phyloP scores from a whole-genome alignment of 371 early-diverging fungal genomes.

The Lichtheimia ramosa region DNA sequence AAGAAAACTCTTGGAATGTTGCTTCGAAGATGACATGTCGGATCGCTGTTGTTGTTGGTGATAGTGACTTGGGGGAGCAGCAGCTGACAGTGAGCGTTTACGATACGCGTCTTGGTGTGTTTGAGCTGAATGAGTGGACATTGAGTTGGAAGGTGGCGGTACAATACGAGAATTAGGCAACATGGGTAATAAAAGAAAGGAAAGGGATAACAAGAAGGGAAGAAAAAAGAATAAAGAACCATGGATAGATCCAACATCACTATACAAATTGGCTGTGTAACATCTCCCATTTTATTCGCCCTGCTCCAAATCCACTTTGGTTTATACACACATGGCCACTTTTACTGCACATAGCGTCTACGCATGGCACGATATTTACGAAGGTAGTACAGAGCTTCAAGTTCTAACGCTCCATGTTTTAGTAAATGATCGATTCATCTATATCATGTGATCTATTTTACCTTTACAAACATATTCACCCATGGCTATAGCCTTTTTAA shows the following conservation, averaged over 20 bases:
- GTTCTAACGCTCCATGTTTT: conserved; percentile 37
- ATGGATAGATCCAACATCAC: not conserved
- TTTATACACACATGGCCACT: conserved; percentile 5
- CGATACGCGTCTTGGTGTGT: not conserved
- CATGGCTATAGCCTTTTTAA: conserved; percentile 60
- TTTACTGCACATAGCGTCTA: conserved; percentile 46
- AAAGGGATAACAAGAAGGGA: not conserved
- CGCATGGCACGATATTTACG: conserved; percentile 72
- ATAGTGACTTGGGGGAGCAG: conserved; percentile 4
- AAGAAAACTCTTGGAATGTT: not conserved
- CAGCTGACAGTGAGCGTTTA: conserved; percentile 6
- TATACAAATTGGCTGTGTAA: conserved; percentile 8
- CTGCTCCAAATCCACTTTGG: not conserved
- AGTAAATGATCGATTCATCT: not conserved
- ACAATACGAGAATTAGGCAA: conserved; percentile 24
- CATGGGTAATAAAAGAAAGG: conserved; percentile 16
- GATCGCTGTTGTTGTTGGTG: not conserved
- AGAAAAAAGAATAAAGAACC: not conserved
- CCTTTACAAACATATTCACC: conserved; percentile 70
- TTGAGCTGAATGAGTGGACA: not conserved
- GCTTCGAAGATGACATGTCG: conserved; percentile 1
- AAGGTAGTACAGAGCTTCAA: conserved; percentile 75
- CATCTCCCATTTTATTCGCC: too few species aligned
- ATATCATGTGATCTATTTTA: conserved; percentile 9
- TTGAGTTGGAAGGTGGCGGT: conserved; percentile 11